Evolutionary conservation across 228 moss, liverwort and hornwort genomes (phyloP).

Genomic region (Sphagnum magellanicum): DNA sequence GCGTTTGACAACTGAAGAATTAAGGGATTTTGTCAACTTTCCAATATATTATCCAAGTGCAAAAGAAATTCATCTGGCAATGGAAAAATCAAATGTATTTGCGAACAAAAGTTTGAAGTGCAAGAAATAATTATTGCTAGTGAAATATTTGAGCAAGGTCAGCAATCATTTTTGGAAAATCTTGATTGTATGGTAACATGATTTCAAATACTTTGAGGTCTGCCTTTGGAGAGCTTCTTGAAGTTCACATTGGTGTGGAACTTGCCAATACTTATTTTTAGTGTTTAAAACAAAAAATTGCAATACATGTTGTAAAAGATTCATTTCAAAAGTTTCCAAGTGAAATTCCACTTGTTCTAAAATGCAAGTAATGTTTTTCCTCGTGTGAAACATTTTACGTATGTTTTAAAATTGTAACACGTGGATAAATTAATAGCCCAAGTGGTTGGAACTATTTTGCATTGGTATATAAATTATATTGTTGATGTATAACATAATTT

Average conservation of each 20-base stretch:
- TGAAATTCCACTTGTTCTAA: too few species aligned
- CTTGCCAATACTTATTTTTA: constrained; percentile 21
- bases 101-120: constrained; percentile 13
- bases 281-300: background rate
- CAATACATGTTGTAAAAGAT: too few species aligned
- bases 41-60: constrained; percentile 16
- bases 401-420: too few species aligned
- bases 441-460: too few species aligned
- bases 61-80: constrained; percentile 27
- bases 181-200: constrained; percentile 9
- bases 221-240: constrained; percentile 22
- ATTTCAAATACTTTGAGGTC: constrained; percentile 12
- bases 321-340: too few species aligned
- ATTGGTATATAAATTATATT: too few species aligned
- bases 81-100: constrained; percentile 13
- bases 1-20: constrained; percentile 14
- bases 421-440: too few species aligned
- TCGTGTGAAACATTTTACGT: too few species aligned
- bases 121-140: constrained; percentile 3
- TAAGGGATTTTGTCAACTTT: constrained; percentile 24
- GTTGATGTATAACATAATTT: too few species aligned
- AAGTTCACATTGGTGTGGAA: constrained; percentile 19
- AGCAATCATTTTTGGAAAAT: constrained; percentile 8
- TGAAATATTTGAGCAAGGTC: background rate
- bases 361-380: too few species aligned